Evolutionary conservation across 129 eudicot species (phyloP).

Genomic region (Flaveria linearis): DNA sequence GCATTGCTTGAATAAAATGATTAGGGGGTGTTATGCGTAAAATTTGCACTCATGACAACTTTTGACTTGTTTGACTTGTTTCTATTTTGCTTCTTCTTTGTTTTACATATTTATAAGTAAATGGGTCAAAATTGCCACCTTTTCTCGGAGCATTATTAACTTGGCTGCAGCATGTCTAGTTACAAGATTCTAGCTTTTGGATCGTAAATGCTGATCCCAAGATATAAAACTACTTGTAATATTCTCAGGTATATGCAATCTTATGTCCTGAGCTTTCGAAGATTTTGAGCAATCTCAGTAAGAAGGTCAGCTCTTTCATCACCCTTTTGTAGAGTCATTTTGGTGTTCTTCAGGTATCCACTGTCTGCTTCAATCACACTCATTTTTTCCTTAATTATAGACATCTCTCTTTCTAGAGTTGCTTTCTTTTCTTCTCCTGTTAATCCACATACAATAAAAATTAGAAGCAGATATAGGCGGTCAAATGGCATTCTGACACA

Average conservation of each 20-base stretch:
- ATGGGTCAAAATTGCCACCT: neutral
- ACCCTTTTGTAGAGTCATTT: slow-evolving; percentile 60
- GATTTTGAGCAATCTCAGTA: slow-evolving; percentile 78
- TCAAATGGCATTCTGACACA: too few relatives aligned
- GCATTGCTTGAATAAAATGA: neutral
- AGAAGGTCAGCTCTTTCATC: slow-evolving; percentile 72
- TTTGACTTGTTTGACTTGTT: neutral
- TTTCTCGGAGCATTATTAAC: neutral
- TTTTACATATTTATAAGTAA: neutral
- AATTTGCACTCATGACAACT: neutral
- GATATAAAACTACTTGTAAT: neutral
- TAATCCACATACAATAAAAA: slow-evolving; percentile 13
- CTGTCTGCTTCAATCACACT: slow-evolving; percentile 73
- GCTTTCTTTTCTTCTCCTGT: slow-evolving; percentile 48
- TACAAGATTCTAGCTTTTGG: neutral
- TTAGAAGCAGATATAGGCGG: slow-evolving; percentile 6
- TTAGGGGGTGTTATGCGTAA: neutral
- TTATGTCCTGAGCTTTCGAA: slow-evolving; percentile 47
- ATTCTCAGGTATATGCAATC: neutral
- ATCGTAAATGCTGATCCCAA: neutral
- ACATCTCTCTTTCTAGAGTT: slow-evolving; percentile 55
- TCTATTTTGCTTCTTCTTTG: neutral
- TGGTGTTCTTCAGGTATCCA: slow-evolving; percentile 65
- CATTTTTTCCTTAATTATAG: slow-evolving; percentile 56
- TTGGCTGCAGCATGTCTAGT: slow-evolving; percentile 11